Evolutionary conservation across 345 rosid species (phyloP).

Genomic region (Trapa bicornis): DNA sequence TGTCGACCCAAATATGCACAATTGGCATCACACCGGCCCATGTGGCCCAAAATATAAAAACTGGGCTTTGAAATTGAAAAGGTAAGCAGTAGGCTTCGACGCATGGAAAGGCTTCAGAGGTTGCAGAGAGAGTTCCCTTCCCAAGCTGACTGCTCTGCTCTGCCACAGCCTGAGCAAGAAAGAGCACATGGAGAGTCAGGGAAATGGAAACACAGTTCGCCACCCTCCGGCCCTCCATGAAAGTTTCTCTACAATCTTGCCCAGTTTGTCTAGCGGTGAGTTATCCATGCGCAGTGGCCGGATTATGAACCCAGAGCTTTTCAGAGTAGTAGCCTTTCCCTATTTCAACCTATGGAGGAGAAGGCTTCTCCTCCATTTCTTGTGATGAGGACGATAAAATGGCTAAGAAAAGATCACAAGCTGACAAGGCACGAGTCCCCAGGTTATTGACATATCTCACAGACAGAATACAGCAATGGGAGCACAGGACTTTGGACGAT

Average conservation of each 20-base stretch:
- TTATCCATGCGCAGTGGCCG: background rate
- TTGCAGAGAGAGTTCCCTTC: too few relatives aligned
- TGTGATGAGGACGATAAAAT: background rate
- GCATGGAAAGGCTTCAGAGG: too few relatives aligned
- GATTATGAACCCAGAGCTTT: too few relatives aligned
- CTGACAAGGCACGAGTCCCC: background rate
- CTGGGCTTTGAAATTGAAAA: too few relatives aligned
- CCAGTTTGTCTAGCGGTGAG: background rate
- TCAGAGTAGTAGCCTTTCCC: background rate
- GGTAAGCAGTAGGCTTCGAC: too few relatives aligned
- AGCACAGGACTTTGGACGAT: background rate
- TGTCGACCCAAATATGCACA: too few relatives aligned
- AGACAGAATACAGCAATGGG: background rate
- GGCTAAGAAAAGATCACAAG: background rate
- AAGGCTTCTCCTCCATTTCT: background rate
- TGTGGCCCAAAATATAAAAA: too few relatives aligned
- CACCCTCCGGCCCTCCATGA: too few relatives aligned
- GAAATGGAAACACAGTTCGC: background rate
- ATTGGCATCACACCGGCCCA: too few relatives aligned
- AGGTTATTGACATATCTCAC: background rate
- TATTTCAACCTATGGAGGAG: background rate
- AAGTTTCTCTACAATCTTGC: too few relatives aligned
- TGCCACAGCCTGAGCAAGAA: background rate
- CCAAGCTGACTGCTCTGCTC: background rate
- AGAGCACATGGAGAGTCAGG: background rate